Evolutionary conservation across 441 rosid genomes (phyloP).

Genomic region (Hypseocharis bilobata): DNA sequence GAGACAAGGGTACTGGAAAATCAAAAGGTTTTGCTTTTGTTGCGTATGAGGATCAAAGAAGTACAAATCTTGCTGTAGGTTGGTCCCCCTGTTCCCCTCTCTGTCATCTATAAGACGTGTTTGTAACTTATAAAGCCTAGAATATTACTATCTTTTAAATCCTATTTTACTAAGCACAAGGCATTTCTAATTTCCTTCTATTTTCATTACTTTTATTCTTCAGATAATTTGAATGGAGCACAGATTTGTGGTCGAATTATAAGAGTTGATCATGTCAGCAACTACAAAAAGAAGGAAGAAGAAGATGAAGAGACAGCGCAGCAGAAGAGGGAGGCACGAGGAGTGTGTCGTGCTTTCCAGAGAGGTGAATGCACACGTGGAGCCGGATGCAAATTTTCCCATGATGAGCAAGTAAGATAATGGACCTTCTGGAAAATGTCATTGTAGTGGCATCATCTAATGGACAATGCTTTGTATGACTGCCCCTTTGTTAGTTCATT

Average conservation of each 20-base stretch:
- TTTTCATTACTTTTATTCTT: conserved; percentile 10
- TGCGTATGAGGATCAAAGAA: conserved; percentile 88
- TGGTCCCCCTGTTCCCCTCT: conserved; percentile 19
- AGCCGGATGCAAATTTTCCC: conserved; percentile 79
- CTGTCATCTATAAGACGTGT: neutral
- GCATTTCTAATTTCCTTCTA: neutral
- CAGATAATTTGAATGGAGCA: conserved; percentile 83
- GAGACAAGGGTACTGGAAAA: conserved; percentile 86
- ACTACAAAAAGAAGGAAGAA: conserved; percentile 69
- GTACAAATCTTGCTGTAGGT: conserved; percentile 88
- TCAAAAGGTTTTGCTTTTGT: conserved; percentile 79
- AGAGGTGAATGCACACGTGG: conserved; percentile 83
- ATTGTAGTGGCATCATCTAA: neutral
- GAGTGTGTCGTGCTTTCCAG: conserved; percentile 85
- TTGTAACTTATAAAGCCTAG: neutral
- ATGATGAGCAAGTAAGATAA: conserved; percentile 62
- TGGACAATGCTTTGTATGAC: conserved; percentile 2
- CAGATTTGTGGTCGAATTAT: conserved; percentile 55
- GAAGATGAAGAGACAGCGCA: conserved; percentile 65
- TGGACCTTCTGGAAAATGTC: neutral
- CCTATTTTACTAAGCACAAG: neutral
- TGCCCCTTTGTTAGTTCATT: neutral
- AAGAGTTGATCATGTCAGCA: conserved; percentile 62
- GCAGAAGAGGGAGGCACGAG: conserved; percentile 75
- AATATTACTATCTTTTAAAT: neutral